phyloP scores from a whole-genome alignment of 2,329 filamentous ascomycete species.

The Meredithiella fracta region DNA sequence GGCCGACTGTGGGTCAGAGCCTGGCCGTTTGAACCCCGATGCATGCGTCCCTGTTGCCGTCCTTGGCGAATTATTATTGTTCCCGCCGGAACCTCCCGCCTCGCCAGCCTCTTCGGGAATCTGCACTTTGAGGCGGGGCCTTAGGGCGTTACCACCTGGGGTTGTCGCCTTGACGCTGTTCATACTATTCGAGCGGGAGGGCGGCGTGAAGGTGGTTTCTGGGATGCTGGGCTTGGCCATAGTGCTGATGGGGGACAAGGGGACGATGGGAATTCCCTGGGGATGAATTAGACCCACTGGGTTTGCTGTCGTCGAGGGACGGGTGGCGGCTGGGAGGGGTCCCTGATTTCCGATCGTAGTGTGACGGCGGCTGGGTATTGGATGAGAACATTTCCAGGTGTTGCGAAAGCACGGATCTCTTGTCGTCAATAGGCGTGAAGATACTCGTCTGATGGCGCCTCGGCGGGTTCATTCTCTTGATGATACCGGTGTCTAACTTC shows the following conservation, averaged over 20 bases:
- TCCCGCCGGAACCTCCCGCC: not conserved
- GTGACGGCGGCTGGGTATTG: not conserved
- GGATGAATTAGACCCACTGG: constrained; percentile 37
- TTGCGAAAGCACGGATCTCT: constrained; percentile 70
- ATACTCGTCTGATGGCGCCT: constrained; percentile 53
- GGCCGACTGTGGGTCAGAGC: constrained; percentile 37
- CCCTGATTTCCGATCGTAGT: constrained; percentile 14
- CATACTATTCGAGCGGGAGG: constrained; percentile 62
- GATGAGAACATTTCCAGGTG: constrained; percentile 49
- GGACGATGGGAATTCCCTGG: constrained; percentile 22
- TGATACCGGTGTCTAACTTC: constrained; percentile 31
- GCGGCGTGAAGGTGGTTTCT: constrained; percentile 49
- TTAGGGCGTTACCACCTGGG: constrained; percentile 40
- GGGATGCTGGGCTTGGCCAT: constrained; percentile 37
- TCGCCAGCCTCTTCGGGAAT: constrained; percentile 51
- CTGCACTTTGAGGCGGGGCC: constrained; percentile 78
- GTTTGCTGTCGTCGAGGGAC: constrained; percentile 37
- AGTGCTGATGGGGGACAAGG: not conserved
- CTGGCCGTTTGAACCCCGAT: constrained; percentile 3
- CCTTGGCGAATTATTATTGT: constrained; percentile 41
- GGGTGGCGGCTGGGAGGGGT: constrained; percentile 35
- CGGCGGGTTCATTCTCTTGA: constrained; percentile 49
- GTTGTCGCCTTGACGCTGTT: constrained; percentile 56
- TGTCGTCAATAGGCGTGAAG: constrained; percentile 93
- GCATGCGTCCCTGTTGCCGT: constrained; percentile 28